These are phyloP conservation scores for Lenwebbia sp. DNA, from an alignment of 345 rosid genomes.

Conservation along the genomic window DNA sequence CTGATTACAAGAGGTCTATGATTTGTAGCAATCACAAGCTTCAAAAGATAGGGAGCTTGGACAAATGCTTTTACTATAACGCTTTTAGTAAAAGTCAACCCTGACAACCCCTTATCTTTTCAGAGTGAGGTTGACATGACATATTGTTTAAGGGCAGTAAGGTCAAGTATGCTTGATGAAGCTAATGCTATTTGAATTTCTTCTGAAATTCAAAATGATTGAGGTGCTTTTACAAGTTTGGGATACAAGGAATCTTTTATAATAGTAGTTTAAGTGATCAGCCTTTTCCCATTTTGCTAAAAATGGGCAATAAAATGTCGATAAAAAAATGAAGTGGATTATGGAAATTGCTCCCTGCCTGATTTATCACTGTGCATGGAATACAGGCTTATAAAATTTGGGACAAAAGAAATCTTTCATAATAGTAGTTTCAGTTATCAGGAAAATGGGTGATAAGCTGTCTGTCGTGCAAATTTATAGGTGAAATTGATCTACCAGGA, in stretches of 20 bases:
- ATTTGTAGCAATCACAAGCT: no score
- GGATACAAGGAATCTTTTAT: neutral
- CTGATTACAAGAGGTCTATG: no score
- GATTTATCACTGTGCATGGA: neutral
- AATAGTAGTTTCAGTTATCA: neutral
- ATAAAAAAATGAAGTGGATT: neutral
- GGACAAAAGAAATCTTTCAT: neutral
- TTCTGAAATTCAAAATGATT: neutral
- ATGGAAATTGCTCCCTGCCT: neutral
- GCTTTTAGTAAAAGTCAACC: neutral
- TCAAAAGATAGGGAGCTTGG: no score
- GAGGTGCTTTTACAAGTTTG: neutral
- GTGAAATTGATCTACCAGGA: no score
- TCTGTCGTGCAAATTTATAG: no score
- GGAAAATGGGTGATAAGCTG: no score
- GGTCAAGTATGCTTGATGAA: neutral
- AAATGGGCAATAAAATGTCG: neutral
- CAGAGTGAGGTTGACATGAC: neutral
- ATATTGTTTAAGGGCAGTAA: neutral
- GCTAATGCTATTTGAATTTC: neutral
- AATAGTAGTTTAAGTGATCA: neutral
- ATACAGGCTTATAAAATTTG: neutral
- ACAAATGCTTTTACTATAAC: no score
- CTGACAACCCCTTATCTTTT: neutral
- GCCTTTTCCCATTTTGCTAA: neutral